A percentile compares a stretch with the other conserved stretches of the same genome.
These are phyloP conservation scores for Podospora fimiseda DNA, from an alignment of 495 filamentous ascomycete genomes.

Conservation along the genomic window DNA sequence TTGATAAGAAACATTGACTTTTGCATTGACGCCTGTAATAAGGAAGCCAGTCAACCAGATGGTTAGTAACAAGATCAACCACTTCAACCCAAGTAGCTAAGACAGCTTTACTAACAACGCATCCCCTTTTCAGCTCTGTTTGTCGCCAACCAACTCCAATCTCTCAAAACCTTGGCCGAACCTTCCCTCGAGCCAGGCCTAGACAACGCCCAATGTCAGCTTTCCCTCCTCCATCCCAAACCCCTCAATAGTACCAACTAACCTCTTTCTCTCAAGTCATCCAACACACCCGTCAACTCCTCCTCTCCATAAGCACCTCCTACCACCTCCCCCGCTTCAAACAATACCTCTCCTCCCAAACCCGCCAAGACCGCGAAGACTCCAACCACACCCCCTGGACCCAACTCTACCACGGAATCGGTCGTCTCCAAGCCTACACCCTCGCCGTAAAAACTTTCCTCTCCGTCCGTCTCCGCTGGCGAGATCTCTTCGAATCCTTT, in stretches of 20 bases:
- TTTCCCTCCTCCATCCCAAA: neutral
- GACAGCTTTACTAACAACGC: too few species aligned
- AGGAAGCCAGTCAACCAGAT: neutral
- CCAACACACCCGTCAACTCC: neutral
- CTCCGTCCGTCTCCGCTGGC: slow-evolving; percentile 8
- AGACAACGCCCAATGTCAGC: too few species aligned
- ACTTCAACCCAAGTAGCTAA: too few species aligned
- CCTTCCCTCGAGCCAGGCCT: too few species aligned
- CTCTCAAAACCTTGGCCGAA: too few species aligned
- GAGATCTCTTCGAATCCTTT: slow-evolving; percentile 18
- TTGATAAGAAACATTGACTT: neutral
- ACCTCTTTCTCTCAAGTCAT: slow-evolving; percentile 4
- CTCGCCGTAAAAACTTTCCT: slow-evolving; percentile 14
- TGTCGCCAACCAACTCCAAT: too few species aligned
- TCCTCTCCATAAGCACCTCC: neutral
- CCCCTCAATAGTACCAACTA: neutral
- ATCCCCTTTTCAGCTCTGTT: too few species aligned
- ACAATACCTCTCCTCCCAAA: slow-evolving; percentile 6
- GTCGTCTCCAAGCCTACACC: slow-evolving; percentile 17
- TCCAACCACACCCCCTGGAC: slow-evolving; percentile 12
- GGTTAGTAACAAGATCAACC: slow-evolving; percentile 4
- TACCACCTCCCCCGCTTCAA: neutral
- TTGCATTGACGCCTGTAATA: slow-evolving; percentile 4
- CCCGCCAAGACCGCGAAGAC: neutral
- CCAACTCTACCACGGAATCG: slow-evolving; percentile 11